Base-by-base conservation (phyloP, 805 yeast genomes). In the Spathaspora girioi region DNA sequence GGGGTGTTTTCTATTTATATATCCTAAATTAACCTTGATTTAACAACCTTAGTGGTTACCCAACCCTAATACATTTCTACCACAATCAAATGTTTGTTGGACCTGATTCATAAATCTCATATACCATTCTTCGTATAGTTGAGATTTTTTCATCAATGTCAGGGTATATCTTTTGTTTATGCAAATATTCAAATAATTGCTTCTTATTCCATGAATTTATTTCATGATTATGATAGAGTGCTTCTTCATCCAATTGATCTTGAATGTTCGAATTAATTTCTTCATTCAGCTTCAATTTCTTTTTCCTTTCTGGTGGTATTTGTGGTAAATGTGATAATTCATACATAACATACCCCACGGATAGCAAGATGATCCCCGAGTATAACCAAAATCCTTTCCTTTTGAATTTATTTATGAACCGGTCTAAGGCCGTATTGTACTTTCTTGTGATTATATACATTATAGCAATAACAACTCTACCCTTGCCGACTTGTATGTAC, bases 341-440 rank as follows among this genome's bases (percentile, higher is more conserved):
- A 48, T 61, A 68, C 51, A 65, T 59, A 12, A 64, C 61, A 50
- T 67, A 69, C 12, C 59, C 58, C 14, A 69, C 61, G 14, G 70
- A 61, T 14, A 54, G 63, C 17, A 71, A 51, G 9, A 74, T 61
- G 9, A 74, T 38, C 3, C 66, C 60, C 3, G 73, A 56, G 51
- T 68, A 74, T 18, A 71, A 32, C 51, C 69, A 67, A 47, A 72
- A 67, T 8, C 75, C 71, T 38, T 66, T 67, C 46, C 70, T 62
- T 56, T 66, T 68, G 52, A 69, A 49, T 52, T 55, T 57, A 55
- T 62, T 62, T 49, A 70, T 56, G 18, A 61, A 55, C 35, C 68
- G 56, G 49, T 71, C 73, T 10, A 73, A 51, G 11, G 67, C 61
- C 6, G 75, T 63, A 56, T 50, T 53, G 41, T 53, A 59, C 54